Percentiles rank a stretch among this genome's conserved stretches.
Evolutionary conservation across 352 stramenopile genomes (phyloP).

Genomic region (Pythium brachiatum): DNA sequence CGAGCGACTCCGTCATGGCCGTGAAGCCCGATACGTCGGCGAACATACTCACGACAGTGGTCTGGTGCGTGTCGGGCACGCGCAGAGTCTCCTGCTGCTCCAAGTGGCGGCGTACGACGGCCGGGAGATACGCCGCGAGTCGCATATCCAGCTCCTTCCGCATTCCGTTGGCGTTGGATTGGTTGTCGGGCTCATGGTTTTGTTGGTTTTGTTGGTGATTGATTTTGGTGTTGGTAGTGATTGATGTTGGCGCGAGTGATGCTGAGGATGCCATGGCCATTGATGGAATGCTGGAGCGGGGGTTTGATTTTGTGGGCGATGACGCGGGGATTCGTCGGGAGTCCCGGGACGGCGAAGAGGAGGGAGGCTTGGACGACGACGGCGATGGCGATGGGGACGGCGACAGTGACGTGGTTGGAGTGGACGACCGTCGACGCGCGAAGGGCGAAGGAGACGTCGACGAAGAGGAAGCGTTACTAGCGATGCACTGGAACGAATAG

Average conservation of each 20-base stretch:
- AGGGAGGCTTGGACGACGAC: not conserved
- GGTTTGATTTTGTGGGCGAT: conserved; percentile 1
- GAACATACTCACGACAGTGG: conserved; percentile 90
- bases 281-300: not conserved
- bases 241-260: not conserved
- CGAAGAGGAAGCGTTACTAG: not conserved
- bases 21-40: conserved; percentile 94
- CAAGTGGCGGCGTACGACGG: conserved; percentile 71
- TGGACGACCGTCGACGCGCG: conserved; percentile 15
- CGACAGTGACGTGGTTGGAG: conserved; percentile 8
- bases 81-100: conserved; percentile 53
- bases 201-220: not conserved
- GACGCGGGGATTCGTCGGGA: not conserved
- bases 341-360: not conserved
- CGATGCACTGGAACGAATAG: conserved; percentile 15
- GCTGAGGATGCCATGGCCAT: conserved; percentile 2
- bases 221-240: not conserved
- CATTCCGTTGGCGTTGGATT: conserved; percentile 22
- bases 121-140: conserved; percentile 79
- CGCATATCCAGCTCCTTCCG: conserved; percentile 83
- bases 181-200: not conserved
- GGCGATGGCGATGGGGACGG: not conserved
- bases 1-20: conserved; percentile 90
- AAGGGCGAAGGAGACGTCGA: conserved; percentile 1
- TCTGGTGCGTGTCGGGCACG: conserved; percentile 73